Evolutionary conservation across 2,329 filamentous ascomycete species (phyloP), one percentile per base, ranked within the genome.

Genomic region (Coccinonectria pachysandricola): DNA sequence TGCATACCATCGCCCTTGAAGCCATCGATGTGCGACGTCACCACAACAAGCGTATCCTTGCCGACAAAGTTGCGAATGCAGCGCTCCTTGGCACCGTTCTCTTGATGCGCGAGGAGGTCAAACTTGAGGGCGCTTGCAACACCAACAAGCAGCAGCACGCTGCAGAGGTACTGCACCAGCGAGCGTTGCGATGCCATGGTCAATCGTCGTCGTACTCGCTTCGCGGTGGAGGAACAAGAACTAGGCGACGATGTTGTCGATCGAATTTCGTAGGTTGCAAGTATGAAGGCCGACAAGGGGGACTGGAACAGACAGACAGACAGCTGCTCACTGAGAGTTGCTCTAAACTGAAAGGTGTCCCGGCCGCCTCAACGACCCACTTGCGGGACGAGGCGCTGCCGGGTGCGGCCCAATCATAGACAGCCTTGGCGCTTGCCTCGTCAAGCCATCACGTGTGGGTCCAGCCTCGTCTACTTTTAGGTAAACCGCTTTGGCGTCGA

Each of bases 31-130:
- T 76, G 94, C 29, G 87, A 83, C 31, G 88, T 96, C 27, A 98
- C 88, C 17, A 96, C 88, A 21, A 98, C 91, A 40, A 98, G 65
- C 39, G 91, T 93, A 52, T 95, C 86, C 59, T 76, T 81, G 35
- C 75, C 71, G 41, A 95, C 87, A 57, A 95, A 98, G 65, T 98
- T 98, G 55, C 88, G 76, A 57, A 98, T 82, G 64, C 91, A 98
- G 63, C 88, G 74, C 62, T 88, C 81, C 50, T 78, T 73, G 46
- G 79, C 75, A 54, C 71, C 65, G 41, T 31, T 49, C 47, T 56
- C 52, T 36, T 62, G 59, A 40, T 76, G 70, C 22, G 86, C 84
- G 46, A 73, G 60, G 35, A 98, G 74, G 49, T 98, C 91, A 69
- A 98, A 95, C 65, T 93, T 95, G 48, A 98, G 75, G 33, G 86